Base-by-base conservation (phyloP, 805 yeast genomes). In the Candida nemodendra region DNA sequence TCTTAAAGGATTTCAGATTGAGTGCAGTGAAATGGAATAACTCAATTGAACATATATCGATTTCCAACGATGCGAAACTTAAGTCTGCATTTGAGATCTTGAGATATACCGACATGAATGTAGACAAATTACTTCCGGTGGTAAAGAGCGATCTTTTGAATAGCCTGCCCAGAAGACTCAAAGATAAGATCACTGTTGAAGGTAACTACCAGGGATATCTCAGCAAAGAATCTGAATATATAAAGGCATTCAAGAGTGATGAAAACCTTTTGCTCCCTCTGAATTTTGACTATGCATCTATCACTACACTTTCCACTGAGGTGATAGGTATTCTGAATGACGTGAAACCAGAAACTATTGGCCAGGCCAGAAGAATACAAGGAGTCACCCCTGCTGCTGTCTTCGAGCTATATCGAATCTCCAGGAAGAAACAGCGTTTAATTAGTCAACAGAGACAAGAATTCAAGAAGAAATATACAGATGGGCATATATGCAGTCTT, bases 301-400 rank as follows among this genome's bases (percentile, higher is more conserved):
- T 82, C 34, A 71, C 76, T 13, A 76, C 86, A 0, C 62, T 91
- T n/a, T 84, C 95, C 2, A 70, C 76, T 18, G 97, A 91, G 55
- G 90, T 81, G 19, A 76, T 84, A 39, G 69, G 67, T 13, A 63
- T 84, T 9, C 66, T 93, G 38, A 85, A 87, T 51, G 70, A 72
- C 9, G 79, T 87, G 12, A 82, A 85, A 44, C 99, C 99, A 0
- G 77, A 78, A 37, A 93, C 97, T 0, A 78, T 93, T 30, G 98
- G 98, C 0, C 98, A 93, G 58, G 98, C 98, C 0, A 74, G 95
- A 57, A 71, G 98, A 50, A 84, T 91, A 9, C 95, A 93, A 54
- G 98, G 99, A 1, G 80, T 93, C 2, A 91, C 98, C 0, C 96
- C 98, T 0, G 91, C 96, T 0, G 93, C 96, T 0, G 68, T 87